Evolutionary conservation across 768 basidiomycete species (phyloP).

Genomic region (Panellus pusillus): DNA sequence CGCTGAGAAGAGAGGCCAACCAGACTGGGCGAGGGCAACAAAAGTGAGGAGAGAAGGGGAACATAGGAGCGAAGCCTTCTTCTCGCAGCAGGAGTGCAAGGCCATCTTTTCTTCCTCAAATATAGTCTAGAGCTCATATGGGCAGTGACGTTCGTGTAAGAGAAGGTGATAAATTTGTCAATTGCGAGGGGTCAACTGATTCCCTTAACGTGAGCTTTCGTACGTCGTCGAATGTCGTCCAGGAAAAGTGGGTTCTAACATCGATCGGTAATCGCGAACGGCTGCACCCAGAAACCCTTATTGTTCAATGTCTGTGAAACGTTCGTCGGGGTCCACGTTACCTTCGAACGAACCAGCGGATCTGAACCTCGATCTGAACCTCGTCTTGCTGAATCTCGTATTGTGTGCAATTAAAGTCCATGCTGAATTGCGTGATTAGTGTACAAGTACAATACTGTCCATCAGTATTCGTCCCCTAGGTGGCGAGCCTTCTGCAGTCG

Average conservation of each 20-base stretch:
- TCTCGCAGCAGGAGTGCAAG: neutral
- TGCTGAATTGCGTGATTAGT: constrained; percentile 10
- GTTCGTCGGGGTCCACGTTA: neutral
- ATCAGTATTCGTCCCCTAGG: constrained; percentile 16
- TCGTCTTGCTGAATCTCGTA: neutral
- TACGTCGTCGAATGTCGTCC: too few species aligned
- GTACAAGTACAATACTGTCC: constrained; percentile 5
- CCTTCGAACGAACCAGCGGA: too few species aligned
- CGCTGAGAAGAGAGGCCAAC: constrained; percentile 1
- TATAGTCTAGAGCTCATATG: too few species aligned
- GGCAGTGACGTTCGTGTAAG: constrained; percentile 1
- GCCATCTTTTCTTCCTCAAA: neutral
- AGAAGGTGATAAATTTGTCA: too few species aligned
- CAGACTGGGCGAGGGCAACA: neutral
- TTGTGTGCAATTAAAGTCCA: constrained; percentile 7
- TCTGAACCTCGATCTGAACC: neutral
- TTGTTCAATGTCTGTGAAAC: constrained; percentile 10
- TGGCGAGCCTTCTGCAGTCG: constrained; percentile 16
- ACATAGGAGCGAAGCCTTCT: neutral
- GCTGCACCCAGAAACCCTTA: neutral
- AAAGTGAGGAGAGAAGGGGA: neutral
- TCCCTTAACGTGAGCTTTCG: too few species aligned
- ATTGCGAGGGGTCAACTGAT: too few species aligned
- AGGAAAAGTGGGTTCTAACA: too few species aligned
- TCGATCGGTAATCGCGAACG: neutral